These are phyloP conservation scores for Lithocarpus polystachyus DNA, from an alignment of 306 rosid species.

Conservation along the genomic window DNA sequence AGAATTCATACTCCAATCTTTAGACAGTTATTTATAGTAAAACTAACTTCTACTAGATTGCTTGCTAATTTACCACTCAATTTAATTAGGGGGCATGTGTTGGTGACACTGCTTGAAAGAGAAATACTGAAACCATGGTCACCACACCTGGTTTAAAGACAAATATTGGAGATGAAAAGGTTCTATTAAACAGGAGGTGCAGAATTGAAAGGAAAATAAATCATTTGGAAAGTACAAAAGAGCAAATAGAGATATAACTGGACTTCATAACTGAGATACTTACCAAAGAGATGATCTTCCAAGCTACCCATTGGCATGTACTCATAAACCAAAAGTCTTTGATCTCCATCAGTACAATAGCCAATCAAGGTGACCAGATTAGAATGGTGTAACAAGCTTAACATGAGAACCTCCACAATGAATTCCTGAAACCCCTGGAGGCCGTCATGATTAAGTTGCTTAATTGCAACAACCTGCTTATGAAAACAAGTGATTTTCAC, in stretches of 20 bases:
- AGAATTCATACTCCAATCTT: not conserved
- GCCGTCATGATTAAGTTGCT: conserved; percentile 81
- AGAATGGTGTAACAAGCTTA: conserved; percentile 81
- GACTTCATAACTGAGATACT: not conserved
- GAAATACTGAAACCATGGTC: not conserved
- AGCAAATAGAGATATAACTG: not conserved
- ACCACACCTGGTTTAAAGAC: not conserved
- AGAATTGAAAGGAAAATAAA: not conserved
- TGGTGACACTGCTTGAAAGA: not conserved
- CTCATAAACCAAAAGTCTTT: conserved; percentile 84
- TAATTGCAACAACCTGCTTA: conserved; percentile 80
- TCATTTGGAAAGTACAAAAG: not conserved
- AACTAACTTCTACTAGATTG: not conserved
- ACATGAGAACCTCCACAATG: conserved; percentile 91
- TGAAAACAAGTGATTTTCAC: not conserved
- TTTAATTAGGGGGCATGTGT: not conserved
- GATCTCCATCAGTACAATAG: conserved; percentile 96
- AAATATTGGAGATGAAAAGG: not conserved
- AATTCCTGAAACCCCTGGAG: conserved; percentile 93
- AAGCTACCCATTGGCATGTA: conserved; percentile 85
- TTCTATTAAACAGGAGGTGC: not conserved
- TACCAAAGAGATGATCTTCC: conserved; percentile 85
- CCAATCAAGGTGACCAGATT: conserved; percentile 90
- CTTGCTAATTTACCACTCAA: not conserved
- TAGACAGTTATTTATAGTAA: not conserved